A percentile compares a stretch with the other conserved stretches of the same genome.
Conservation (phyloP, 495 filamentous ascomycete species). For the Neurospora sublineolata region DNA sequence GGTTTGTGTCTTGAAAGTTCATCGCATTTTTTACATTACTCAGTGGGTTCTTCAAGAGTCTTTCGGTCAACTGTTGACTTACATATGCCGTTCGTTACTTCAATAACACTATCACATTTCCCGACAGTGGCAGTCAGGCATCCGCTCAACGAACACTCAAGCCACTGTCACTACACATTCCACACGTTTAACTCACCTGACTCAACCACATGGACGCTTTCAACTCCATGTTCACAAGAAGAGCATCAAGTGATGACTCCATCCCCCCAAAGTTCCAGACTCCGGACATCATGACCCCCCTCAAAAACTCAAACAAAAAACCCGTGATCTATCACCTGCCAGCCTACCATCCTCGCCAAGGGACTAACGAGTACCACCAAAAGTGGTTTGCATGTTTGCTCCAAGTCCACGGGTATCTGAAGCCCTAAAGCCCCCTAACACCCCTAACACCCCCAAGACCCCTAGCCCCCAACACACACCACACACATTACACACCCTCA, state of each 20-base stretch:
- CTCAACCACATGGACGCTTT: background rate
- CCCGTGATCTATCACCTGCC: background rate
- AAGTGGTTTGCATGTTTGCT: background rate
- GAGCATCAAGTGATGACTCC: background rate
- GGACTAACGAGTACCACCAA: background rate
- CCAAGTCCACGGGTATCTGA: background rate
- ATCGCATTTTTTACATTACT: background rate
- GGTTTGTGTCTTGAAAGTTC: background rate
- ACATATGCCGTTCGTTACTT: background rate
- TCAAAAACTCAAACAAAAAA: background rate
- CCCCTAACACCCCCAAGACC: background rate
- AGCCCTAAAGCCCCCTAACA: background rate
- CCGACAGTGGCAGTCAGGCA: background rate
- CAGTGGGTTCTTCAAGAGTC: background rate
- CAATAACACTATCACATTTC: background rate
- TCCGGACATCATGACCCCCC: too few species aligned
- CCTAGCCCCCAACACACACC: background rate
- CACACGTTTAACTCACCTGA: background rate
- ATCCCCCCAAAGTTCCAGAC: too few species aligned
- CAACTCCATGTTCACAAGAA: background rate
- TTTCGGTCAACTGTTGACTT: background rate
- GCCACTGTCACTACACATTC: background rate
- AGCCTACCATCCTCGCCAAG: background rate
- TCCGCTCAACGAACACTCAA: background rate
- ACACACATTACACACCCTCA: background rate